Conservation (phyloP, 768 basidiomycete genomes). For the Amanita exitialis region DNA sequence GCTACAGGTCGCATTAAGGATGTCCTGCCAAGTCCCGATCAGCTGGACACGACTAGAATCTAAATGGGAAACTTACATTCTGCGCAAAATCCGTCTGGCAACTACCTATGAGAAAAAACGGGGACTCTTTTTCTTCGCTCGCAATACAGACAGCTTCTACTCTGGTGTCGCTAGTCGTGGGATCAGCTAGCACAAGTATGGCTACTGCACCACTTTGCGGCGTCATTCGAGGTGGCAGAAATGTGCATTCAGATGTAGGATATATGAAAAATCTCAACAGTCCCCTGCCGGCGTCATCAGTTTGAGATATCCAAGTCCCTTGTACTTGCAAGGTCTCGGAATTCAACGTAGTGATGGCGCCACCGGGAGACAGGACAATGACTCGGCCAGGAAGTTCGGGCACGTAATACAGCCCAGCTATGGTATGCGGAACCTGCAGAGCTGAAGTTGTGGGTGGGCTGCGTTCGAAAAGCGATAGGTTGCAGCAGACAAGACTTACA, state of each 20-base stretch:
- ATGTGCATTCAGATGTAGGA: conserved; percentile 14
- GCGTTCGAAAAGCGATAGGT: conserved; percentile 8
- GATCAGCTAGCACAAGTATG: conserved; percentile 10
- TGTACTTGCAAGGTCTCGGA: conserved; percentile 12
- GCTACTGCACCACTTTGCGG: conserved; percentile 15
- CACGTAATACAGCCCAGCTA: neutral
- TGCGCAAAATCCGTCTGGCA: conserved; percentile 18
- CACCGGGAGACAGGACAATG: conserved; percentile 20
- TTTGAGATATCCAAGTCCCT: conserved; percentile 3
- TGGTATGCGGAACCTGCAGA: conserved; percentile 5
- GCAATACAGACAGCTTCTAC: neutral
- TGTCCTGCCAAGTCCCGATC: conserved; percentile 17
- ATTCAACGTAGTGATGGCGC: conserved; percentile 21
- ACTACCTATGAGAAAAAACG: conserved; percentile 9
- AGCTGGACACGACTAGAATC: conserved; percentile 5
- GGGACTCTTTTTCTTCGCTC: neutral
- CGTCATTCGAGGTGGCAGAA: conserved; percentile 15
- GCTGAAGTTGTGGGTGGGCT: conserved; percentile 3
- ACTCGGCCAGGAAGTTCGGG: conserved; percentile 9
- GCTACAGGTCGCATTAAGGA: conserved; percentile 32
- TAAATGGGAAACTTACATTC: conserved; percentile 19
- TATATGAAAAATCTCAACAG: conserved; percentile 13
- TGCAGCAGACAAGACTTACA: conserved; percentile 34
- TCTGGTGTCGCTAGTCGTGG: neutral
- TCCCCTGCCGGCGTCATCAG: conserved; percentile 11